These are phyloP conservation scores for Populus pruinosa DNA, from an alignment of 345 rosid species.

Conservation along the genomic window DNA sequence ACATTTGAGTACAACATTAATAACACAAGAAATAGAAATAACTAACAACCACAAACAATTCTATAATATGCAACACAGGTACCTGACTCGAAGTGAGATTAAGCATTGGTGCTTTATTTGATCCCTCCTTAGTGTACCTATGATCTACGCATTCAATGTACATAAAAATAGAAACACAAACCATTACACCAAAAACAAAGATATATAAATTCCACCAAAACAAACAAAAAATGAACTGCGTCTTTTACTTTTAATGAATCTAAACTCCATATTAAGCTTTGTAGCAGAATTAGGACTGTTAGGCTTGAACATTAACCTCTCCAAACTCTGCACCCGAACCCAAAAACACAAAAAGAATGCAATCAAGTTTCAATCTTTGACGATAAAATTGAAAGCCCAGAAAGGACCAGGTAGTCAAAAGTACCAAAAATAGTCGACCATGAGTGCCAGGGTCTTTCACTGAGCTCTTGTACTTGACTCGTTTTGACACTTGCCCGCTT, in stretches of 20 bases:
- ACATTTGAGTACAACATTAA: neutral
- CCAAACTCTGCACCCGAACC: conserved; percentile 46
- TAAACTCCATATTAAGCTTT: conserved; percentile 64
- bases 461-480: conserved; percentile 69
- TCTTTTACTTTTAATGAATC: conserved; percentile 54
- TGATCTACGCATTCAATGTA: conserved; percentile 44
- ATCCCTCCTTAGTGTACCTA: conserved; percentile 72
- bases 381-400: neutral
- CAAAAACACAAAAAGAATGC: neutral
- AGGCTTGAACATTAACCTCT: conserved; percentile 59
- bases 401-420: neutral
- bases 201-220: neutral
- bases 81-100: conserved; percentile 78
- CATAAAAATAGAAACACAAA: conserved; percentile 3
- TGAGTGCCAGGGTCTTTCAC: conserved; percentile 82
- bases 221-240: neutral
- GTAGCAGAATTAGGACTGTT: conserved; percentile 59
- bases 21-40: neutral
- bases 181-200: neutral
- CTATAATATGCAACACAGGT: neutral
- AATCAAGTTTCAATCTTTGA: neutral
- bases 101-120: conserved; percentile 84
- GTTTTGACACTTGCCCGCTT: conserved; percentile 50
- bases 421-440: conserved; percentile 67
- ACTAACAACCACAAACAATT: conserved; percentile 9